Evolutionary conservation across 208 protist genomes (phyloP), one percentile per base, ranked within the genome.

Genomic region (Trypanosoma congolense): DNA sequence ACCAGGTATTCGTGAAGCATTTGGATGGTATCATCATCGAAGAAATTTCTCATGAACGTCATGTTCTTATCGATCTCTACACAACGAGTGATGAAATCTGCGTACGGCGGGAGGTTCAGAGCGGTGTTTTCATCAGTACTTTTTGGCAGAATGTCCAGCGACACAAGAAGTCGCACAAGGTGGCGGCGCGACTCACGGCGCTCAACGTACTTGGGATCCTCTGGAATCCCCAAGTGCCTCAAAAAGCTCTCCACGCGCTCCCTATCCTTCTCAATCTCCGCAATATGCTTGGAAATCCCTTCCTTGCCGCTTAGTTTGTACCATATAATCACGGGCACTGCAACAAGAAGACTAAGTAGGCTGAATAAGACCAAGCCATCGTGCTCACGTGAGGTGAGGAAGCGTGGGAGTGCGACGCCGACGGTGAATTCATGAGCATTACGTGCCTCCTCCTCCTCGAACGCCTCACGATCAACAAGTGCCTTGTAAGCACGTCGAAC

Each of bases 401-500:
- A 95, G 38, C 76, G 70, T 16, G 87, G 87, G 12, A 95, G 80
- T n/a, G 83, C 87, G 24, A 95, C 79, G 9, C 87, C 87, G 35
- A 95, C 83, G n/a, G 82, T 67, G 49, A 89, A 85, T 26, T 87
- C 74, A n/a, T 86, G 70, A 2, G 56, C 36, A 45, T 77, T 89
- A 51, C 84, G 74, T 44, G 64, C 54, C 51, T 92, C 87, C 52
- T 95, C 87, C 57, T 93, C 83, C 49, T 95, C 87, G 65, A 92
- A 95, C 31, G 87, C 84, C 41, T 88, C 76, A n/a, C 81, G 83
- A 61, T 95, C 83, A 0, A 92, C 82, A n/a, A 97, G 71, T 3
- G 90, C 87, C 72, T 96, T 91, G 77, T 97, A 96, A 9, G 93
- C 93, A 10, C 87, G 79, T 26, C 80, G 87, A 12, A 96, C 78